These are phyloP conservation scores for Claviceps sp. DNA, from an alignment of 2,329 filamentous ascomycete species.

Conservation along the genomic window DNA sequence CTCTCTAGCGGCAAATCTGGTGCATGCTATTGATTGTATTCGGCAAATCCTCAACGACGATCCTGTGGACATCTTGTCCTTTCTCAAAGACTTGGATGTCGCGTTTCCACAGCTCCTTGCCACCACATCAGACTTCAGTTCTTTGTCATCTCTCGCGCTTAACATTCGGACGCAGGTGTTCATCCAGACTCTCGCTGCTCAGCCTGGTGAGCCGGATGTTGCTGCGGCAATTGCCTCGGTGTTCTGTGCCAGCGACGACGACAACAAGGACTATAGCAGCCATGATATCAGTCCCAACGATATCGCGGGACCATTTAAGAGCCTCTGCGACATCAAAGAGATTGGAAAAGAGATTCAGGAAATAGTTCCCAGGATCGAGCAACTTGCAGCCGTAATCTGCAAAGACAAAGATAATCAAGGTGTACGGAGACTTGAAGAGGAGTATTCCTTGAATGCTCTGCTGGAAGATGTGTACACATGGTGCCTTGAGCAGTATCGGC, in stretches of 20 bases:
- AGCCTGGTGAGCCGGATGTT: slow-evolving; percentile 5
- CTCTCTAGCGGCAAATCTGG: slow-evolving; percentile 22
- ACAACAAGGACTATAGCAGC: neutral
- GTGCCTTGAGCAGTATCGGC: slow-evolving; percentile 9
- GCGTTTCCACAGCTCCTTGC: slow-evolving; percentile 18
- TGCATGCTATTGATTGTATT: slow-evolving; percentile 19
- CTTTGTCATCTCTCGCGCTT: slow-evolving; percentile 15
- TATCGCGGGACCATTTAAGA: slow-evolving; percentile 14
- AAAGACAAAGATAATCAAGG: slow-evolving; percentile 5
- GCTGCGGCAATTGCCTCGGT: slow-evolving; percentile 13
- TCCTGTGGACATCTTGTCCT: slow-evolving; percentile 9
- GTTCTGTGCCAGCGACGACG: slow-evolving; percentile 15
- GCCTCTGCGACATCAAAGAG: slow-evolving; percentile 9
- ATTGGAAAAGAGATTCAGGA: neutral
- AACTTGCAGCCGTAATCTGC: neutral
- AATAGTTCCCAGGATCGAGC: neutral
- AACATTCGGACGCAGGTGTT: slow-evolving; percentile 23
- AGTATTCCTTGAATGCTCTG: slow-evolving; percentile 10
- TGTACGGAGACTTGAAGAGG: slow-evolving; percentile 7
- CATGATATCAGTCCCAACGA: slow-evolving; percentile 1
- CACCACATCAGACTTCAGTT: slow-evolving; percentile 7
- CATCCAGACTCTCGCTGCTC: slow-evolving; percentile 15
- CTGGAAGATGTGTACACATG: slow-evolving; percentile 10
- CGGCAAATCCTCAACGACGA: slow-evolving; percentile 5
- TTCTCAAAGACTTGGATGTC: slow-evolving; percentile 19